Percentiles rank a stretch among this genome's conserved stretches.
Conservation (phyloP, 2,329 filamentous ascomycete species). For the Claviceps paspali region DNA sequence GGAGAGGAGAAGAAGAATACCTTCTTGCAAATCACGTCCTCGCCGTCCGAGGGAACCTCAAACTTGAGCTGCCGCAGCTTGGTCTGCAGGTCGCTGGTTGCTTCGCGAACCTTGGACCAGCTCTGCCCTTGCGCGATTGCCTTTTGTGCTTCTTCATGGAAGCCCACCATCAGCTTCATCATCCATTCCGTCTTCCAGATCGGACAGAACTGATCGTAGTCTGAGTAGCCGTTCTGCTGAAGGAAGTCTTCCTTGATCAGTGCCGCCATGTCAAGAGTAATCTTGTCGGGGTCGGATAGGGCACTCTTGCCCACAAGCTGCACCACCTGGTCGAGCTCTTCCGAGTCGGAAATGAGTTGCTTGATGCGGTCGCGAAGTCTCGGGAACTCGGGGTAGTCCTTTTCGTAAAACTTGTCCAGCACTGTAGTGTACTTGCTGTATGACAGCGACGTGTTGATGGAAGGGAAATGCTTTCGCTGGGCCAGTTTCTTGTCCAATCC, state of each 20-base stretch:
- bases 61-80: conserved; percentile 91
- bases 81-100: conserved; percentile 72
- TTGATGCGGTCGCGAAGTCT: conserved; percentile 83
- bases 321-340: conserved; percentile 96
- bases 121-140: conserved; percentile 77
- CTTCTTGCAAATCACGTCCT: conserved; percentile 73
- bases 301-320: conserved; percentile 97
- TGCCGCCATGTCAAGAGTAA: conserved; percentile 81
- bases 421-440: conserved; percentile 93
- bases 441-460: conserved; percentile 84
- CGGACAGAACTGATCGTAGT: conserved; percentile 98
- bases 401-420: conserved; percentile 87
- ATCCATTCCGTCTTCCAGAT: conserved; percentile 99
- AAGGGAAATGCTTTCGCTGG: conserved; percentile 97
- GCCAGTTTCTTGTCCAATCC: conserved; percentile 99
- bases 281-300: conserved; percentile 93
- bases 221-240: conserved; percentile 97
- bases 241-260: conserved; percentile 97
- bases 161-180: conserved; percentile 99
- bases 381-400: conserved; percentile 88
- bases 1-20: conserved; percentile 23
- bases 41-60: conserved; percentile 73
- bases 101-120: conserved; percentile 87
- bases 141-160: conserved; percentile 96
- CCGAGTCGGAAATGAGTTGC: conserved; percentile 84